These are phyloP conservation scores for Cephaloascus albidus DNA, from an alignment of 805 yeast genomes.

Conservation along the genomic window DNA sequence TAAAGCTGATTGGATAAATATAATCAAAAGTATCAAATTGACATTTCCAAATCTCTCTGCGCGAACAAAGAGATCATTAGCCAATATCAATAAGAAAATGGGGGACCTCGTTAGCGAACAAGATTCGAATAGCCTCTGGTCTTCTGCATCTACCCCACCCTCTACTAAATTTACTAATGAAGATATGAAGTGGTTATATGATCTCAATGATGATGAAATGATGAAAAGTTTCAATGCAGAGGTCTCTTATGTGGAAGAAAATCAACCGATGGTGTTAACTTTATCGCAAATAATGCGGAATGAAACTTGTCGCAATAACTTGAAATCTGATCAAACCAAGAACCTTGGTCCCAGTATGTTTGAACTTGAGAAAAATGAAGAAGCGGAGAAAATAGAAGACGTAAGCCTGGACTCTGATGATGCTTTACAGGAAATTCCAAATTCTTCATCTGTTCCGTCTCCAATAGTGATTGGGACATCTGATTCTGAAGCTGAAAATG, in stretches of 20 bases:
- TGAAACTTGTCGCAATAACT: no score
- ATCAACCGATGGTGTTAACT: not conserved
- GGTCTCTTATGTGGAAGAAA: not conserved
- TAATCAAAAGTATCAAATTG: slow-evolving; percentile 9
- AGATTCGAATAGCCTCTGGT: slow-evolving; percentile 4
- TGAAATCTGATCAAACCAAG: no score
- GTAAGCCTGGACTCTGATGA: not conserved
- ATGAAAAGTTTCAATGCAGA: not conserved
- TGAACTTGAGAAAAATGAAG: no score
- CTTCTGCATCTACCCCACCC: slow-evolving; percentile 7
- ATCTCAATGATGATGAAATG: slow-evolving; percentile 3
- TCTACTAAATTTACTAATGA: slow-evolving; percentile 6
- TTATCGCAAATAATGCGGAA: not conserved
- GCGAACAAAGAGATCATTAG: slow-evolving; percentile 11
- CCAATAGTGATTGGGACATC: not conserved
- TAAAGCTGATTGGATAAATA: slow-evolving; percentile 16
- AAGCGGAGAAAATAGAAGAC: no score
- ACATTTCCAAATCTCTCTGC: slow-evolving; percentile 15
- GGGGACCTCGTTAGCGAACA: not conserved
- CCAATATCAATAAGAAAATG: slow-evolving; percentile 9
- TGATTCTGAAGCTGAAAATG: not conserved
- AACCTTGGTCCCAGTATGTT: no score
- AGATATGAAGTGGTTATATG: slow-evolving; percentile 10
- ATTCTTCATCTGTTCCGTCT: not conserved
- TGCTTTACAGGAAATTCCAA: not conserved